phyloP scores from a whole-genome alignment of 2,329 filamentous ascomycete genomes.

The Cyanodermella asteris region DNA sequence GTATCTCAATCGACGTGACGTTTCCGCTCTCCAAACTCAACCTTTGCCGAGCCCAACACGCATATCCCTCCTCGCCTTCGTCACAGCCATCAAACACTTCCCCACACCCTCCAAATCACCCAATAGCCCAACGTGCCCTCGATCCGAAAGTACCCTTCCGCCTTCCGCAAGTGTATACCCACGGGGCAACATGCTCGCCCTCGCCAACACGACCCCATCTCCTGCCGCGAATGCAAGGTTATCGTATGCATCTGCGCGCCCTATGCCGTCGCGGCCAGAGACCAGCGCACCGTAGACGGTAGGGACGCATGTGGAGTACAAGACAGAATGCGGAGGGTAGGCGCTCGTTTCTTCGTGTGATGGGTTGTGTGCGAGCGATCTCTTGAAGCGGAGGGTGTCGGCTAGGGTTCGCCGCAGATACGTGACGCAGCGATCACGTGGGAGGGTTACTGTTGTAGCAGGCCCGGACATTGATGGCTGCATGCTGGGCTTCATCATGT shows the following conservation, averaged over 20 bases:
- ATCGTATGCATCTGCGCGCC: constrained; percentile 58
- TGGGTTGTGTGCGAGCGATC: constrained; percentile 43
- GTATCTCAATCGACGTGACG: too few species aligned
- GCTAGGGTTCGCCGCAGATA: constrained; percentile 60
- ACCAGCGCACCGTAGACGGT: constrained; percentile 71
- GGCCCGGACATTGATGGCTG: constrained; percentile 11
- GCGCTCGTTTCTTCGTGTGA: constrained; percentile 39
- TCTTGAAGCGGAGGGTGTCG: constrained; percentile 52
- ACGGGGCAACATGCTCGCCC: constrained; percentile 62
- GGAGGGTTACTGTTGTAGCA: constrained; percentile 27
- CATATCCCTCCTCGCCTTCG: constrained; percentile 42
- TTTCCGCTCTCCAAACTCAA: too few species aligned
- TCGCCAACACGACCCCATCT: constrained; percentile 72
- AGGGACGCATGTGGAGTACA: constrained; percentile 72
- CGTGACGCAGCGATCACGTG: constrained; percentile 27
- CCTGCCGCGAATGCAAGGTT: constrained; percentile 70
- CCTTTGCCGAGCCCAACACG: constrained; percentile 57
- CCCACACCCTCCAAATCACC: constrained; percentile 71
- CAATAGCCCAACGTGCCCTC: constrained; percentile 70
- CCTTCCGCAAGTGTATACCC: constrained; percentile 56
- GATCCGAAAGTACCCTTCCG: constrained; percentile 56
- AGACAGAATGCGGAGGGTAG: constrained; percentile 62
- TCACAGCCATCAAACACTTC: constrained; percentile 45
- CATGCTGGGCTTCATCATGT: not conserved
- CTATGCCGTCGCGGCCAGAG: constrained; percentile 48